A percentile compares a stretch with the other conserved stretches of the same genome.
Evolutionary conservation across 352 stramenopile species (phyloP).

Genomic region (Hyphochytrium catenoides): DNA sequence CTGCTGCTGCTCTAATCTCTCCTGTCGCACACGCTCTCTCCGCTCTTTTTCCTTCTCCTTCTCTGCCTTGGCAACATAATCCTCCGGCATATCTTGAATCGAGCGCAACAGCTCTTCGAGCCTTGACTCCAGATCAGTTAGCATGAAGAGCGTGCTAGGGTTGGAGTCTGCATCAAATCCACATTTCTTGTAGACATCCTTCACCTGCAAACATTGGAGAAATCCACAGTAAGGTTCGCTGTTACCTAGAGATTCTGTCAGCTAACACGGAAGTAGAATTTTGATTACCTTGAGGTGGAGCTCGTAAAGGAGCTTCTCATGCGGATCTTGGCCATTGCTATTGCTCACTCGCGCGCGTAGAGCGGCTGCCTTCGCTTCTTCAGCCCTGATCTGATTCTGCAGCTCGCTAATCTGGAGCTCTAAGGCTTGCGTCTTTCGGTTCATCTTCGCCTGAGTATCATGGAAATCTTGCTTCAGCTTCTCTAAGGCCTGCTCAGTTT

Average conservation of each 20-base stretch:
- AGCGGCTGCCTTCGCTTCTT: constrained; percentile 55
- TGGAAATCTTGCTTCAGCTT: constrained; percentile 77
- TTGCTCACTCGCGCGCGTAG: constrained; percentile 32
- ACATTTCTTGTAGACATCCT: constrained; percentile 66
- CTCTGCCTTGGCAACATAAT: constrained; percentile 75
- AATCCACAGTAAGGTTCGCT: too few species aligned
- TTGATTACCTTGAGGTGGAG: constrained; percentile 58
- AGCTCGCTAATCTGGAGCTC: constrained; percentile 69
- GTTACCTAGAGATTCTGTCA: too few species aligned
- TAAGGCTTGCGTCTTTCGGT: constrained; percentile 50
- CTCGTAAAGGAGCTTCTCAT: constrained; percentile 65
- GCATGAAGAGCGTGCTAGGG: constrained; percentile 74
- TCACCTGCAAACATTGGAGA: constrained; percentile 12
- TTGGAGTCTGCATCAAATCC: constrained; percentile 74
- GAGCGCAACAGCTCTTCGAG: constrained; percentile 69
- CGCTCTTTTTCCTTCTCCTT: constrained; percentile 85
- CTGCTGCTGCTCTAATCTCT: constrained; percentile 72
- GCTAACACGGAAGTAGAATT: not conserved
- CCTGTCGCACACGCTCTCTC: constrained; percentile 63
- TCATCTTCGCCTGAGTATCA: constrained; percentile 67
- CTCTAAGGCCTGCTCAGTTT: constrained; percentile 79
- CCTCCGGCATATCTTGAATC: constrained; percentile 74
- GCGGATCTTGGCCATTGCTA: constrained; percentile 47
- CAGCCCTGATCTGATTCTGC: constrained; percentile 48
- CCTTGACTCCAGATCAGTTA: constrained; percentile 67